A percentile compares a stretch with the other conserved stretches of the same genome.
Conservation (phyloP, 169 alveolate genomes). For the Theileria luwenshuni region DNA sequence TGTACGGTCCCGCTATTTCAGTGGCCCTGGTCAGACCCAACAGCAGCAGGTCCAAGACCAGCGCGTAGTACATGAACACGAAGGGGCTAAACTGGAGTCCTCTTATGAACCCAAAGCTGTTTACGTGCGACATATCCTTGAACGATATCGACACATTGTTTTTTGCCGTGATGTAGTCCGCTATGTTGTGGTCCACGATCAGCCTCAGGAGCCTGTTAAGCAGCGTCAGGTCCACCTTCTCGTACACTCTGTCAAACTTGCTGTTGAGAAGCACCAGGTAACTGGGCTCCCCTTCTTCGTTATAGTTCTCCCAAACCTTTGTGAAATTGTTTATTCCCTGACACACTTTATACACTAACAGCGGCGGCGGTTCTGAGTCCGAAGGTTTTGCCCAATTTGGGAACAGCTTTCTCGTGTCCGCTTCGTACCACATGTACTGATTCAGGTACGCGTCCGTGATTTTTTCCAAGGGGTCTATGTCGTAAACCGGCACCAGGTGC, state of each 20-base stretch:
- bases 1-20: slow-evolving; percentile 97
- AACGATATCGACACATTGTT: slow-evolving; percentile 95
- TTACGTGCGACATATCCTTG: slow-evolving; percentile 99
- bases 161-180: slow-evolving; percentile 99
- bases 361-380: slow-evolving; percentile 99
- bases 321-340: slow-evolving; percentile 98
- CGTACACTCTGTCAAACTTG: slow-evolving; percentile 87
- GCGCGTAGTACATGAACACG: slow-evolving; percentile 92
- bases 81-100: slow-evolving; percentile 98
- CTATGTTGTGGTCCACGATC: slow-evolving; percentile 99
- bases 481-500: slow-evolving; percentile 98
- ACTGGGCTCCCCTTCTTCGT: slow-evolving; percentile 65
- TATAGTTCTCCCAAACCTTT: slow-evolving; percentile 96
- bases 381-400: slow-evolving; percentile 99
- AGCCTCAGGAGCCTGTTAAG: slow-evolving; percentile 95
- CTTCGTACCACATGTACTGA: slow-evolving; percentile 99
- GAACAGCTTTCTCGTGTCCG: slow-evolving; percentile 96
- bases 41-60: slow-evolving; percentile 91
- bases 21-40: slow-evolving; percentile 98
- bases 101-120: slow-evolving; percentile 96
- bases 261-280: slow-evolving; percentile 91
- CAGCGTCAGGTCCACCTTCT: slow-evolving; percentile 97
- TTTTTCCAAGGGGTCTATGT: slow-evolving; percentile 99
- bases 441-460: slow-evolving; percentile 99
- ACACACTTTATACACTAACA: slow-evolving; percentile 97